Evolutionary conservation across 106 monocot species (phyloP), one percentile per base, ranked within the genome.

Genomic region (Chionographis japonica): DNA sequence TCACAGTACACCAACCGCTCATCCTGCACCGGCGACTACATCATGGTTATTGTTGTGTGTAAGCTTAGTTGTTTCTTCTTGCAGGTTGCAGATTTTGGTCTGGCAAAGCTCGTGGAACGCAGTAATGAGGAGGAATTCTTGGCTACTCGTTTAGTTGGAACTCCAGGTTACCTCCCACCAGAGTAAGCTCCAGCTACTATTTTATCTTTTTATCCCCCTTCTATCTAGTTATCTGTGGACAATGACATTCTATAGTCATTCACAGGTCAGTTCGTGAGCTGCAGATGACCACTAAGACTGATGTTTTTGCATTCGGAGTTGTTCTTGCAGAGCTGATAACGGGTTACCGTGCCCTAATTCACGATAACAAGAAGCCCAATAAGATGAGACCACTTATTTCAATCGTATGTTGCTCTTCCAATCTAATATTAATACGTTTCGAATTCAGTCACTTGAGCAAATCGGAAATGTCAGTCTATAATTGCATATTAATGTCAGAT

Each of bases 301-400:
- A 86, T 72, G 78, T 86, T 38, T 86, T 69, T 61, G 78, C 81
- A 36, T 86, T 81, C 55, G 86, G 86, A 50, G 84, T 85, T 4
- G 86, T 86, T 37, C 67, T 86, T 40, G 78, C 78, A 37, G 86
- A 86, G 72, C 66, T 86, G 7, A 70, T 86, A 20, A 82, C 86
- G 35, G 86, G 81, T 10, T 64, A 40, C 11, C 78, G 72, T 60
- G 81, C 85, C 15, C 71, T 86, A 4, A 40, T 72, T 37, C 60
- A 68, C 37, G 81, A 86, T 43, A 81, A 75, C 2, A 77, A 65
- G 38, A 73, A 86, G 16, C 38, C 75, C 2, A 67, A 40, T 17
- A 80, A 63, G 51, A 72, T 69, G 64, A 79, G 54, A 56, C 72
- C 84, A 12, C 62, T 80, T 5, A 40, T 69, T n/a, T 68, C 86